phyloP scores from a whole-genome alignment of 2,329 filamentous ascomycete species.

The Penicillium corylophilum region DNA sequence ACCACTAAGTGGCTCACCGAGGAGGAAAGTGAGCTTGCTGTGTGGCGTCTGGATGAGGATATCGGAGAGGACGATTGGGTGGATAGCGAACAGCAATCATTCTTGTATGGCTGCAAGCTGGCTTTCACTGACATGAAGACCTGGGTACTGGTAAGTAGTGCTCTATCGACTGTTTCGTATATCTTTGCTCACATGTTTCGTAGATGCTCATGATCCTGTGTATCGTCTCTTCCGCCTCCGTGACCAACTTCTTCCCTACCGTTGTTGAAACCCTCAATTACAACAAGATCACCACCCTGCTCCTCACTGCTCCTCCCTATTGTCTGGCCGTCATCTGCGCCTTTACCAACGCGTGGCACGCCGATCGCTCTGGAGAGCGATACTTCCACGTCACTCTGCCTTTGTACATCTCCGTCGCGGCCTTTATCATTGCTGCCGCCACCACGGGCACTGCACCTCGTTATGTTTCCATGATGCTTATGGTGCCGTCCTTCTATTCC shows the following conservation, averaged over 20 bases:
- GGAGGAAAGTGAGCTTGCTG: conserved; percentile 58
- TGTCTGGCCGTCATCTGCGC: conserved; percentile 60
- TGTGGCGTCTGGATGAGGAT: conserved; percentile 63
- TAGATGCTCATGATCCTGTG: conserved; percentile 58
- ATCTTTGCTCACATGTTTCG: not conserved
- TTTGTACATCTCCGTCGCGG: conserved; percentile 59
- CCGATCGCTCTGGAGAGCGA: conserved; percentile 68
- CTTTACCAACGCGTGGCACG: conserved; percentile 67
- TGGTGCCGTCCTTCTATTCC: conserved; percentile 64
- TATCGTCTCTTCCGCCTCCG: conserved; percentile 57
- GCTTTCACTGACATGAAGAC: conserved; percentile 61
- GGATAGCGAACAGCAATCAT: conserved; percentile 54
- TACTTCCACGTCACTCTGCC: conserved; percentile 67
- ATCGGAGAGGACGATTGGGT: conserved; percentile 65
- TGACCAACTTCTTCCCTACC: conserved; percentile 69
- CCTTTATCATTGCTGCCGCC: conserved; percentile 67
- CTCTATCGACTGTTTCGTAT: not conserved
- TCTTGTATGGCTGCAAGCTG: conserved; percentile 52
- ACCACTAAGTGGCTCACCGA: conserved; percentile 60
- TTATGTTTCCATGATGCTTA: conserved; percentile 71
- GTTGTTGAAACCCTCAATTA: conserved; percentile 69
- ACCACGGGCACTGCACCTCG: conserved; percentile 61
- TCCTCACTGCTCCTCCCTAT: conserved; percentile 66
- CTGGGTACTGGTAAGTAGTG: conserved; percentile 53
- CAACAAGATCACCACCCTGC: conserved; percentile 57